Evolutionary conservation across 2,329 filamentous ascomycete species (phyloP).

Genomic region (Claviceps quebecensis): DNA sequence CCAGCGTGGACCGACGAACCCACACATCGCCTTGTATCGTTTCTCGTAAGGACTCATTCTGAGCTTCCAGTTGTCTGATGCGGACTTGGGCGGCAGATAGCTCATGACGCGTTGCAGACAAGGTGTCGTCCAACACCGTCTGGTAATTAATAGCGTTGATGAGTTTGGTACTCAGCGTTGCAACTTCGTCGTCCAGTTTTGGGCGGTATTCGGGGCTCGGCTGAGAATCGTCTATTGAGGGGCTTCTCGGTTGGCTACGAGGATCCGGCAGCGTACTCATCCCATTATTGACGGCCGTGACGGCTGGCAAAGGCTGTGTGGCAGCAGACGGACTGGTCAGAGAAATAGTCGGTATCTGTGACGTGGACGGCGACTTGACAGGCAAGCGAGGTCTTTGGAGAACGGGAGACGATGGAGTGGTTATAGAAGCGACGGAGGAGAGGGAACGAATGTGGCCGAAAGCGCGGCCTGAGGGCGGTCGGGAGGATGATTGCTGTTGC

Average conservation of each 20-base stretch:
- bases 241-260: conserved; percentile 37
- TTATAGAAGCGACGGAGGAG: conserved; percentile 35
- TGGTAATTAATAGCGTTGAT: conserved; percentile 97
- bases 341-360: conserved; percentile 25
- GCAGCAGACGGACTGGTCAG: conserved; percentile 13
- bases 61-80: conserved; percentile 52
- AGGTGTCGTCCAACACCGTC: conserved; percentile 75
- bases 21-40: conserved; percentile 62
- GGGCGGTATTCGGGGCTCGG: conserved; percentile 31
- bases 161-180: conserved; percentile 83
- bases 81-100: conserved; percentile 57
- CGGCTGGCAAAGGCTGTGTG: conserved; percentile 22
- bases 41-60: conserved; percentile 54
- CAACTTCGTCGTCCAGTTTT: conserved; percentile 59
- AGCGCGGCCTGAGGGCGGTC: conserved; percentile 14
- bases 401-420: conserved; percentile 19
- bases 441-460: conserved; percentile 39
- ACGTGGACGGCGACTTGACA: conserved; percentile 23
- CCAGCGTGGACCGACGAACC: conserved; percentile 60
- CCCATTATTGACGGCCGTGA: conserved; percentile 39
- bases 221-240: conserved; percentile 18
- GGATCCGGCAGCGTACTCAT: conserved; percentile 59
- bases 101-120: conserved; percentile 72
- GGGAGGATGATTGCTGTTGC: conserved; percentile 15
- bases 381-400: conserved; percentile 19